These are phyloP conservation scores for Oligophagozyma castellii DNA, from an alignment of 1,139 yeast genomes.

Conservation along the genomic window DNA sequence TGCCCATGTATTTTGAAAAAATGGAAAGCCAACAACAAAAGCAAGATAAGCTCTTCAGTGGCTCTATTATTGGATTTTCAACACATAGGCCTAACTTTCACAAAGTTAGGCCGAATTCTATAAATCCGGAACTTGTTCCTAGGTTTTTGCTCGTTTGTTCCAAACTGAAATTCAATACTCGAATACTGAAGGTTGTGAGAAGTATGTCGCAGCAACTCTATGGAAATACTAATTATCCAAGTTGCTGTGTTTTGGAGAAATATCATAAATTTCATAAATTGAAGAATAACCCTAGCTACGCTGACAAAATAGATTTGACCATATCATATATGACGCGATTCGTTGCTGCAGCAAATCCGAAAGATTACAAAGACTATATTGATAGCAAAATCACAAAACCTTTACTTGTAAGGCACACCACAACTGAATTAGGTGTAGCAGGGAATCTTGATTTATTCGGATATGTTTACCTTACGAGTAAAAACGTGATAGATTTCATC, in stretches of 20 bases:
- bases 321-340: constrained; percentile 16
- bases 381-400: constrained; percentile 12
- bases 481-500: constrained; percentile 12
- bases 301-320: constrained; percentile 15
- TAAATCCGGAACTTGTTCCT: constrained; percentile 11
- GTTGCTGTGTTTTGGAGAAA: constrained; percentile 9
- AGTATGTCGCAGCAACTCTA: constrained; percentile 11
- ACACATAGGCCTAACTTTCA: constrained; percentile 19
- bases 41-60: constrained; percentile 10
- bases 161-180: constrained; percentile 14
- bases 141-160: constrained; percentile 9
- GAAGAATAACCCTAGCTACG: constrained; percentile 8
- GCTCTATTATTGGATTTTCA: constrained; percentile 18
- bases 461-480: constrained; percentile 14
- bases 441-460: constrained; percentile 19
- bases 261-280: constrained; percentile 10
- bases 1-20: background rate
- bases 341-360: constrained; percentile 21
- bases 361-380: constrained; percentile 13
- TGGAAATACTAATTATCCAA: constrained; percentile 8
- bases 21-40: constrained; percentile 5
- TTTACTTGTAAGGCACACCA: constrained; percentile 10
- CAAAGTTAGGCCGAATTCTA: constrained; percentile 12
- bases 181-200: constrained; percentile 8
- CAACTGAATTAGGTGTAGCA: constrained; percentile 11